Conservation (phyloP, 306 rosid species). For the Cicer judaicum region DNA sequence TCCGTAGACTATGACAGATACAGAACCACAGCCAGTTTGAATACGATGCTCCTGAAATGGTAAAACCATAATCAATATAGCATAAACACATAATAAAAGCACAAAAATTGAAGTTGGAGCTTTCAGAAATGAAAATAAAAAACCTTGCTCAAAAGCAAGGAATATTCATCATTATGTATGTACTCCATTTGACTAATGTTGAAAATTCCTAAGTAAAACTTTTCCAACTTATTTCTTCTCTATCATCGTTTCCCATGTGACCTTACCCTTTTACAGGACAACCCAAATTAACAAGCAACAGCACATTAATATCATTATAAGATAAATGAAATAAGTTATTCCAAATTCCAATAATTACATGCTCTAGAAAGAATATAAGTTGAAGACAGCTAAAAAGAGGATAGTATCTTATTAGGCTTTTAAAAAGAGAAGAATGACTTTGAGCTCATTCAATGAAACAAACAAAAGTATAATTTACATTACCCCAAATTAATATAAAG, state of each 20-base stretch:
- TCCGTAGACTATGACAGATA: conserved; percentile 86
- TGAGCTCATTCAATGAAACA: conserved; percentile 41
- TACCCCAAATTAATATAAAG: conserved; percentile 32
- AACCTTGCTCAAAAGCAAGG: conserved; percentile 44
- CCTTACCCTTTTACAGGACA: conserved; percentile 47
- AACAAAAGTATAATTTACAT: conserved; percentile 16
- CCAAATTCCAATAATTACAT: conserved; percentile 52
- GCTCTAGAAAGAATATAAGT: conserved; percentile 37
- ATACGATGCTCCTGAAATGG: conserved; percentile 74
- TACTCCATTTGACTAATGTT: conserved; percentile 48
- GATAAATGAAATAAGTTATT: conserved; percentile 49
- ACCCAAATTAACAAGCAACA: conserved; percentile 54
- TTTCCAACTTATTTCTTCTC: conserved; percentile 51
- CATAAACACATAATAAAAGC: conserved; percentile 3
- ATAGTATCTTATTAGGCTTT: conserved; percentile 43
- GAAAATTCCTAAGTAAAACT: conserved; percentile 36
- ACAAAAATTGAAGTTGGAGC: conserved; percentile 22
- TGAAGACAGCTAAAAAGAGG: conserved; percentile 51
- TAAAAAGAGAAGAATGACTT: conserved; percentile 42
- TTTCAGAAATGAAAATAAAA: conserved; percentile 22
- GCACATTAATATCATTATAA: conserved; percentile 46
- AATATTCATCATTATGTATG: conserved; percentile 46
- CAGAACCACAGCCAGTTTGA: conserved; percentile 83
- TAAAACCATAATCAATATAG: conserved; percentile 37
- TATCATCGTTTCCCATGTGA: conserved; percentile 65